Conservation (phyloP, 169 alveolate genomes). For the Eimeria zaria region DNA sequence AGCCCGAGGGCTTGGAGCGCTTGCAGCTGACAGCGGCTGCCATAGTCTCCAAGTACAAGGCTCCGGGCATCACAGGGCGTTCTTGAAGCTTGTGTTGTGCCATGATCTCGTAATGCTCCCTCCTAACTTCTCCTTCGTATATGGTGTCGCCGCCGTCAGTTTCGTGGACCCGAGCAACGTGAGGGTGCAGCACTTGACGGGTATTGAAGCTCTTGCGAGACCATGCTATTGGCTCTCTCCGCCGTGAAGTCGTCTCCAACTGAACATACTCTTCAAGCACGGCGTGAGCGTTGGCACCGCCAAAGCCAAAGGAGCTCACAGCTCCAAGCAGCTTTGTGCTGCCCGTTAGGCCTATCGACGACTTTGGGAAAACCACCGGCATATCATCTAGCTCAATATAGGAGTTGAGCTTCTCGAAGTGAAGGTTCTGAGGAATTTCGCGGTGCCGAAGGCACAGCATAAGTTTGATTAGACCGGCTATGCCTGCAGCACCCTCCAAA, state of each 20-base stretch:
- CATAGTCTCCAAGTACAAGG: constrained; percentile 87
- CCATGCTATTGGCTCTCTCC: constrained; percentile 69
- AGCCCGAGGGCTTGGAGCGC: constrained; percentile 58
- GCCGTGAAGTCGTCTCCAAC: constrained; percentile 38
- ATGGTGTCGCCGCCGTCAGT: constrained; percentile 11
- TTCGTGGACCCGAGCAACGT: constrained; percentile 45
- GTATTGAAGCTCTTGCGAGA: constrained; percentile 30
- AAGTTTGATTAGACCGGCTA: constrained; percentile 88
- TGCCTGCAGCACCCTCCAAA: constrained; percentile 90
- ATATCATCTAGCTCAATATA: constrained; percentile 86
- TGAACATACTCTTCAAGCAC: constrained; percentile 82
- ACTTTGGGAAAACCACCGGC: constrained; percentile 77
- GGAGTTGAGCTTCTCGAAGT: constrained; percentile 86
- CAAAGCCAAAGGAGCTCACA: constrained; percentile 89
- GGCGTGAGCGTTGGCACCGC: constrained; percentile 90
- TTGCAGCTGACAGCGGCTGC: constrained; percentile 85
- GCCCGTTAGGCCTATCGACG: constrained; percentile 63
- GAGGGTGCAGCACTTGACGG: constrained; percentile 57
- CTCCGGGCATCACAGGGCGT: constrained; percentile 88
- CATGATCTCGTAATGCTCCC: constrained; percentile 76
- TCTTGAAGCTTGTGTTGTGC: constrained; percentile 87
- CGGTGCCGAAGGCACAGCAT: constrained; percentile 86
- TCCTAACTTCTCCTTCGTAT: constrained; percentile 70
- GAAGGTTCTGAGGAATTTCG: constrained; percentile 87
- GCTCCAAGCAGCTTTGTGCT: constrained; percentile 84